Percentiles rank a stretch among this genome's conserved stretches.
phyloP scores from a whole-genome alignment of 2,329 filamentous ascomycete species.

The Macrophomina phaseolina region DNA sequence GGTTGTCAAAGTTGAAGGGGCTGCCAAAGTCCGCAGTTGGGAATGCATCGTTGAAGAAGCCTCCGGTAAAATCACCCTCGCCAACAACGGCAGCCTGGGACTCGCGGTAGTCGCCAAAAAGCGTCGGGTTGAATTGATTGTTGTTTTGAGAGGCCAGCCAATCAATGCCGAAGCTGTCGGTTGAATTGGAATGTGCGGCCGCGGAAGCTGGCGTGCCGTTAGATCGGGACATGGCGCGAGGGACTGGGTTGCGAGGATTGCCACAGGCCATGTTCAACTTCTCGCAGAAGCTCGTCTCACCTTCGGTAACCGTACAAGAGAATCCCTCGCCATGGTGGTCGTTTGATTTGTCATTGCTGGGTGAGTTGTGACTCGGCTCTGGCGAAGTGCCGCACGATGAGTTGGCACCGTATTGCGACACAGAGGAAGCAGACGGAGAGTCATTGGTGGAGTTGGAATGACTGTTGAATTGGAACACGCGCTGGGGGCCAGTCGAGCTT shows the following conservation, averaged over 20 bases:
- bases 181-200: slow-evolving; percentile 36
- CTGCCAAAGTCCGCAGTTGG: slow-evolving; percentile 77
- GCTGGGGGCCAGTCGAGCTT: slow-evolving; percentile 50
- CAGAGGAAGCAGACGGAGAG: slow-evolving; percentile 59
- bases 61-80: slow-evolving; percentile 71
- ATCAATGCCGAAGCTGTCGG: slow-evolving; percentile 63
- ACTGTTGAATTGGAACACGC: slow-evolving; percentile 59
- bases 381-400: slow-evolving; percentile 77
- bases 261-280: slow-evolving; percentile 63
- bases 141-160: slow-evolving; percentile 82
- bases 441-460: slow-evolving; percentile 50
- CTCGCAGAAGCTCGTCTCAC: slow-evolving; percentile 61
- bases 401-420: slow-evolving; percentile 56
- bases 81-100: slow-evolving; percentile 79
- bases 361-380: slow-evolving; percentile 76
- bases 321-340: slow-evolving; percentile 54
- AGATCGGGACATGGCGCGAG: slow-evolving; percentile 54
- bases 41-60: slow-evolving; percentile 76
- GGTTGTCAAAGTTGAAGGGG: slow-evolving; percentile 72
- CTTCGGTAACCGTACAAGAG: slow-evolving; percentile 56
- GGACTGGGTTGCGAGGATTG: slow-evolving; percentile 59
- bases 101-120: slow-evolving; percentile 93
- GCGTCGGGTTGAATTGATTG: slow-evolving; percentile 85
- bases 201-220: slow-evolving; percentile 47
- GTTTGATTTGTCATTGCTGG: slow-evolving; percentile 64